Evolutionary conservation across 495 filamentous ascomycete genomes (phyloP).

Genomic region (Penicillium coffeae): DNA sequence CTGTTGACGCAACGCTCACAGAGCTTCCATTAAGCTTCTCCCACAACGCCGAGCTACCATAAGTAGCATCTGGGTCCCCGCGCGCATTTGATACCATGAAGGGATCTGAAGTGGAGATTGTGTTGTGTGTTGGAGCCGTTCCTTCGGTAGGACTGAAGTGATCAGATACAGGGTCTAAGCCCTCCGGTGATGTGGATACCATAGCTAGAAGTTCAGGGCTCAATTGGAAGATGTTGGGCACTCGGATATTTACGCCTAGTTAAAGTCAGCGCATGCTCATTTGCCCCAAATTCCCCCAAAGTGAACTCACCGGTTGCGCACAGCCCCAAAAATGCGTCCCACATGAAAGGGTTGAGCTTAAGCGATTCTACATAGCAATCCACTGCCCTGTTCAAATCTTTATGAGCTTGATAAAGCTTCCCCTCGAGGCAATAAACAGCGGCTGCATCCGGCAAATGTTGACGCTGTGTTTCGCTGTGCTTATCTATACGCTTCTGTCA

Average conservation of each 20-base stretch:
- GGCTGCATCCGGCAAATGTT: constrained; percentile 75
- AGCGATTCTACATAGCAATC: constrained; percentile 82
- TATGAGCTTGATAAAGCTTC: constrained; percentile 78
- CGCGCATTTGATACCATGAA: constrained; percentile 44
- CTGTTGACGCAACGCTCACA: constrained; percentile 31
- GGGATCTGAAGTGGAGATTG: constrained; percentile 42
- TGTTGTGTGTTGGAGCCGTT: constrained; percentile 40
- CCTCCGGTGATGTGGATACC: constrained; percentile 39
- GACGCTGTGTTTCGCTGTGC: constrained; percentile 61
- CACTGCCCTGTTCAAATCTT: constrained; percentile 75
- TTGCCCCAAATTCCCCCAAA: not conserved
- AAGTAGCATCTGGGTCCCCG: constrained; percentile 34
- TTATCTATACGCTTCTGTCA: constrained; percentile 48
- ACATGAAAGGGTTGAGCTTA: constrained; percentile 92
- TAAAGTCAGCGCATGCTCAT: constrained; percentile 14
- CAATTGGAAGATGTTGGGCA: constrained; percentile 81
- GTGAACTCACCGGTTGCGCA: constrained; percentile 56
- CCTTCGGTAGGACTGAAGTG: constrained; percentile 33
- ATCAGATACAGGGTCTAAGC: constrained; percentile 33
- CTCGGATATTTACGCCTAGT: constrained; percentile 69
- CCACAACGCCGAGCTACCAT: constrained; percentile 52
- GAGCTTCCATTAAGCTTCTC: constrained; percentile 55
- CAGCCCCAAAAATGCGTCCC: constrained; percentile 90
- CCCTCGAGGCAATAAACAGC: constrained; percentile 76
- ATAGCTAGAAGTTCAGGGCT: constrained; percentile 60